Evolutionary conservation across 805 yeast genomes (phyloP), one percentile per base, ranked within the genome.

Genomic region (Saccharomyces eubayanus): DNA sequence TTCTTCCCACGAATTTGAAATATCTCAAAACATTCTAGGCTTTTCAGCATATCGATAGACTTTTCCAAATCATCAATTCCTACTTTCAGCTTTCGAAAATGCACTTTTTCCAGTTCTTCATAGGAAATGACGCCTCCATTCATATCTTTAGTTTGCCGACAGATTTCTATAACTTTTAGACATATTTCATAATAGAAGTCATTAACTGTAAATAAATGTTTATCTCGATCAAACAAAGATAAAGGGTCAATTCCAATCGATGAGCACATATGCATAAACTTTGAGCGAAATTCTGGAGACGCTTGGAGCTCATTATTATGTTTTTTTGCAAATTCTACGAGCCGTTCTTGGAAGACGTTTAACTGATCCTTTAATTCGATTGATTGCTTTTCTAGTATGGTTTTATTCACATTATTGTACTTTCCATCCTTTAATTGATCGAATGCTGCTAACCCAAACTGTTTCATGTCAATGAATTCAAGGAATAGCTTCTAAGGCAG

Each of bases 191-290:
- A 80, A 57, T 77, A 77, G 59, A 79, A 85, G 60, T 85, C 90
- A 47, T 68, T 64, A 43, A 70, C 66, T 41, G 59, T 64, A 47
- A 63, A 64, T 27, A 66, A 58, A 54, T 66, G 70, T 28, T 63
- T 58, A 51, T 69, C 66, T 40, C 66, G 66, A 46, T 68, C 67
- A 53, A 70, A 71, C n/a, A 72, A 53, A 55, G 67, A 51, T 28
- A 91, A 67, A 0, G 96, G 94, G 66, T 91, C 97, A 20, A 90
- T 84, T 1, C 97, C 97, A 29, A 90, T 83, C 59, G 84, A 80
- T 3, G 78, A 73, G 62, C 96, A 89, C 73, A 91, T 83, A 55
- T 79, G 78, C 40, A 88, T 82, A 67, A 90, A 89, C 64, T 87
- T 84, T 29, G 77, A 72, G 30, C 95, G 74, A 62, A 89, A 79